Evolutionary conservation across 257 asterid genomes (phyloP).

Genomic region (Capsicum chinense): DNA sequence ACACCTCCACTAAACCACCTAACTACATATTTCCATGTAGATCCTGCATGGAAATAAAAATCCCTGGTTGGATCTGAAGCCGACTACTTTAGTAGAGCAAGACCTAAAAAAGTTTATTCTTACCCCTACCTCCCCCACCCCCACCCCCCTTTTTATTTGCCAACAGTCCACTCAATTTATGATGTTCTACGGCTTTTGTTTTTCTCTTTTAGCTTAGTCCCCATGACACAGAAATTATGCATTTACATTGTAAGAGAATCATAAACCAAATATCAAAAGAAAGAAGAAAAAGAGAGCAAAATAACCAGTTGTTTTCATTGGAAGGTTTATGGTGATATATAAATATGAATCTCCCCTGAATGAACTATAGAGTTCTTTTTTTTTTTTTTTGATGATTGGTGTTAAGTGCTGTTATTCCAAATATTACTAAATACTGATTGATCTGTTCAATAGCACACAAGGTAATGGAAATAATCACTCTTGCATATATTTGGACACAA

Average conservation of each 20-base stretch:
- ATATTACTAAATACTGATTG: not conserved
- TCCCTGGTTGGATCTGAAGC: no score
- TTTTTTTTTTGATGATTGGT: not conserved
- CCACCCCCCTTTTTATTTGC: no score
- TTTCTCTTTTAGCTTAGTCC: not conserved
- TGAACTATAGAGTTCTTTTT: not conserved
- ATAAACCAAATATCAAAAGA: not conserved
- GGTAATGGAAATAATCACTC: not conserved
- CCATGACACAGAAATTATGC: not conserved
- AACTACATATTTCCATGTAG: no score
- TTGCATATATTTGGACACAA: not conserved
- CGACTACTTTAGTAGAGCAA: no score
- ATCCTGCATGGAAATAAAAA: no score
- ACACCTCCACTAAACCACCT: no score
- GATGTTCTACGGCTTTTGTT: not conserved
- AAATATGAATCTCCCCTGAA: not conserved
- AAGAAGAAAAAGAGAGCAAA: not conserved
- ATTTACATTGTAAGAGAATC: not conserved
- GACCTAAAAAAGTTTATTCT: no score
- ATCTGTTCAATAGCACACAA: constrained; percentile 12
- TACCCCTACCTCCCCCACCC: no score
- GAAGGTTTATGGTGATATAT: not conserved
- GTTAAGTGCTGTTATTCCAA: not conserved
- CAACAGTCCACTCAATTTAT: no score
- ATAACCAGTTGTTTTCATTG: not conserved